A percentile compares a stretch with the other conserved stretches of the same genome.
Conservation (phyloP, 495 filamentous ascomycete genomes). For the Daldinia decipiens region DNA sequence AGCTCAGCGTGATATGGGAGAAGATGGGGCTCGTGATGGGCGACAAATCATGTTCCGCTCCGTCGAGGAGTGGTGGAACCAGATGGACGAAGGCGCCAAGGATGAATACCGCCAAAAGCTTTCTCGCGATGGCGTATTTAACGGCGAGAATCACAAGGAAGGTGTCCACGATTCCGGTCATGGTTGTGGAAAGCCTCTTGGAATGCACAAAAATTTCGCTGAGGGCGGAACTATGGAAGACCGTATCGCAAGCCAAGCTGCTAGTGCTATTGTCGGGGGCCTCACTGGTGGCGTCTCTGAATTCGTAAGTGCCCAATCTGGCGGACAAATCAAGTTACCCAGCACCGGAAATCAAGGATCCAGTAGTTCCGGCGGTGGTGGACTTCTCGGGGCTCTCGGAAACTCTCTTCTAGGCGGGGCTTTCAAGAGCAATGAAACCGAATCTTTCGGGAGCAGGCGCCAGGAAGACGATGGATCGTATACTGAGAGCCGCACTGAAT, state of each 20-base stretch:
- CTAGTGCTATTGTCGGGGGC: slow-evolving; percentile 58
- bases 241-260: slow-evolving; percentile 56
- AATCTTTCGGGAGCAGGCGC: slow-evolving; percentile 53
- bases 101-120: slow-evolving; percentile 75
- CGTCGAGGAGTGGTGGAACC: slow-evolving; percentile 82
- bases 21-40: slow-evolving; percentile 78
- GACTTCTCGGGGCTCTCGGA: slow-evolving; percentile 56
- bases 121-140: slow-evolving; percentile 76
- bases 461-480: slow-evolving; percentile 56
- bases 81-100: slow-evolving; percentile 67
- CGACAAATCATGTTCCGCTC: slow-evolving; percentile 79
- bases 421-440: slow-evolving; percentile 55
- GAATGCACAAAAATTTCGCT: slow-evolving; percentile 58
- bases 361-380: slow-evolving; percentile 48
- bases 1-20: slow-evolving; percentile 72
- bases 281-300: slow-evolving; percentile 56
- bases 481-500: slow-evolving; percentile 55
- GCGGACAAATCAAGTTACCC: slow-evolving; percentile 48
- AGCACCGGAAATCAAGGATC: slow-evolving; percentile 40
- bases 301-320: slow-evolving; percentile 44
- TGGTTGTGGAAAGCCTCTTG: slow-evolving; percentile 73
- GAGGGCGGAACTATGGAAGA: slow-evolving; percentile 54
- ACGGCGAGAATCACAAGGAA: slow-evolving; percentile 83
- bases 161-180: slow-evolving; percentile 86
- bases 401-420: slow-evolving; percentile 59